phyloP scores from a whole-genome alignment of 768 basidiomycete genomes.

The Trametes elegans region DNA sequence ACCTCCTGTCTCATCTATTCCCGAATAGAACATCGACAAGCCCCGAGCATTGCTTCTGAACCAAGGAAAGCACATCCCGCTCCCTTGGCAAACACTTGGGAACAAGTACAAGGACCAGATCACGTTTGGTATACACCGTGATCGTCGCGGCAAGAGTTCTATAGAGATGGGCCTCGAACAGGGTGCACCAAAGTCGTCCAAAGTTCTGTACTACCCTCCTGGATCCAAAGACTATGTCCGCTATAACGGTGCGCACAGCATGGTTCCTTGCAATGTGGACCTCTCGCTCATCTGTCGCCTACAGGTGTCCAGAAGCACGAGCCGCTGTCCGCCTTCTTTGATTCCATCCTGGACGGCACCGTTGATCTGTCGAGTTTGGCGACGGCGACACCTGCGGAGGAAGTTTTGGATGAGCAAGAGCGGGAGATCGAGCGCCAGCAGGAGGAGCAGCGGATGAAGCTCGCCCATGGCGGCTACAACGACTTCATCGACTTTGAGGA shows the following conservation, averaged over 20 bases:
- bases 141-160: slow-evolving; percentile 61
- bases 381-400: slow-evolving; percentile 38
- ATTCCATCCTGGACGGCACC: slow-evolving; percentile 66
- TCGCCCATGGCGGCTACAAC: slow-evolving; percentile 49
- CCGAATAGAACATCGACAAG: slow-evolving; percentile 36
- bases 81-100: slow-evolving; percentile 77
- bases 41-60: slow-evolving; percentile 67
- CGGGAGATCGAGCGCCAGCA: slow-evolving; percentile 49
- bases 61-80: slow-evolving; percentile 71
- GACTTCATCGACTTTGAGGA: slow-evolving; percentile 53
- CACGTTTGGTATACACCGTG: slow-evolving; percentile 60
- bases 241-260: slow-evolving; percentile 60
- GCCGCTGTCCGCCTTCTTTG: slow-evolving; percentile 70
- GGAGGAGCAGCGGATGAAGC: slow-evolving; percentile 51
- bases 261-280: background rate
- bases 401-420: slow-evolving; percentile 38
- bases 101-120: slow-evolving; percentile 69
- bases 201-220: slow-evolving; percentile 68
- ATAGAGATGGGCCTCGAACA: slow-evolving; percentile 57
- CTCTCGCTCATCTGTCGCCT: background rate
- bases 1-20: background rate
- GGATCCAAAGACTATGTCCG: slow-evolving; percentile 54
- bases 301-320: slow-evolving; percentile 73
- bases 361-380: slow-evolving; percentile 49
- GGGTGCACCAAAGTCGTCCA: slow-evolving; percentile 50